Evolutionary conservation across 2,329 filamentous ascomycete species (phyloP).

Genomic region (Pochonia chlamydosporia): DNA sequence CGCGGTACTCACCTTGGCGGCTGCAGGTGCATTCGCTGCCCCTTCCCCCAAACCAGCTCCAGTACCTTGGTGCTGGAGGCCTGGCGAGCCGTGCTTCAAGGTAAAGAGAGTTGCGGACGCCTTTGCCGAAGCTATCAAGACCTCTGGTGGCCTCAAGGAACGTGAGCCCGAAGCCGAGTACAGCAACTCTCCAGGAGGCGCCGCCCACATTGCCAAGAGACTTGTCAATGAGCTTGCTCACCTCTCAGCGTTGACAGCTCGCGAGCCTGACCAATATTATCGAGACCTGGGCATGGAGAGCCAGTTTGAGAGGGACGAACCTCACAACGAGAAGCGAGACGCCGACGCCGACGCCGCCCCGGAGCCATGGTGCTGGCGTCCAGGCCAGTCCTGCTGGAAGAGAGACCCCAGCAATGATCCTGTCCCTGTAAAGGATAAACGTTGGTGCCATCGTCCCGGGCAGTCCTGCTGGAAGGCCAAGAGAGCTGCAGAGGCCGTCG

Average conservation of each 20-base stretch:
- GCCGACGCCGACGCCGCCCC: slow-evolving; percentile 18
- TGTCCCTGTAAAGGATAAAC: slow-evolving; percentile 20
- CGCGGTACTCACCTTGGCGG: slow-evolving; percentile 33
- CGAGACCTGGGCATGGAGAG: slow-evolving; percentile 21
- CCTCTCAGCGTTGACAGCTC: slow-evolving; percentile 24
- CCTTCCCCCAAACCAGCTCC: background rate
- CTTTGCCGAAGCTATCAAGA: slow-evolving; percentile 16
- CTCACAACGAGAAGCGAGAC: slow-evolving; percentile 14
- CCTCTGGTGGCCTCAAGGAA: slow-evolving; percentile 17
- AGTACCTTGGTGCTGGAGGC: slow-evolving; percentile 19
- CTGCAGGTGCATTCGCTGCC: slow-evolving; percentile 29
- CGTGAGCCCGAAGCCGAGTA: slow-evolving; percentile 20
- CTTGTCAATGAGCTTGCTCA: slow-evolving; percentile 32
- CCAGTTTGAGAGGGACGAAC: slow-evolving; percentile 16
- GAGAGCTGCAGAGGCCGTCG: slow-evolving; percentile 30
- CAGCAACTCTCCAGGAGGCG: slow-evolving; percentile 27
- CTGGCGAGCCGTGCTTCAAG: slow-evolving; percentile 29
- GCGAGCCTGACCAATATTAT: slow-evolving; percentile 26
- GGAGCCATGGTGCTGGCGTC: slow-evolving; percentile 26
- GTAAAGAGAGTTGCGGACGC: slow-evolving; percentile 21
- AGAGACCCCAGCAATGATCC: slow-evolving; percentile 2
- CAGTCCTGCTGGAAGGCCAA: slow-evolving; percentile 30
- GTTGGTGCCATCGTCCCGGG: slow-evolving; percentile 1
- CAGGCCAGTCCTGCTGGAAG: slow-evolving; percentile 37
- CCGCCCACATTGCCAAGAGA: slow-evolving; percentile 32